Conservation (phyloP, 2,329 filamentous ascomycete species). For the Sporothrix euskadiensis region DNA sequence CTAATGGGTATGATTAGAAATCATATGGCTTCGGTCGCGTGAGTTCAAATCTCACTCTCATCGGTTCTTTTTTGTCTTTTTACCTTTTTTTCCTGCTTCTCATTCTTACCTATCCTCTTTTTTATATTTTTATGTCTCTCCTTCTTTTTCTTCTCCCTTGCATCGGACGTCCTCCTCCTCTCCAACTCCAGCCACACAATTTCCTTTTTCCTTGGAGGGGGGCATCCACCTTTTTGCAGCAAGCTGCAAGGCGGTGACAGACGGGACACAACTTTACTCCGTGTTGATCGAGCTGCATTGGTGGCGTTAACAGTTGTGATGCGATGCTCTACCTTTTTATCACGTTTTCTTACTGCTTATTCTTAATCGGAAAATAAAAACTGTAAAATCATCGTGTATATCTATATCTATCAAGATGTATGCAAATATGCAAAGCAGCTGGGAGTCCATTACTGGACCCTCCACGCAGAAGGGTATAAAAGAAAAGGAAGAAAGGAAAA, state of each 20-base stretch:
- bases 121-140: background rate
- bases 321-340: background rate
- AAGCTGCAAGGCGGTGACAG: background rate
- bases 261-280: background rate
- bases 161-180: background rate
- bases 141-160: background rate
- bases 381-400: background rate
- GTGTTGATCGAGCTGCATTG: background rate
- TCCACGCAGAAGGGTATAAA: background rate
- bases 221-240: background rate
- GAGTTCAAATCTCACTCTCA: background rate
- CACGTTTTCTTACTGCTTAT: background rate
- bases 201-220: background rate
- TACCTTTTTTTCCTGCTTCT: background rate
- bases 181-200: background rate
- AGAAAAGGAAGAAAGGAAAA: background rate
- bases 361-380: background rate
- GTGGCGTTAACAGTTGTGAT: background rate
- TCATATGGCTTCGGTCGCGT: background rate
- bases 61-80: constrained; percentile 24
- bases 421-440: background rate
- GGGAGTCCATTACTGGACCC: background rate
- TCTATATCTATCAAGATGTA: background rate
- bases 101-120: background rate
- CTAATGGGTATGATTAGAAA: background rate